Evolutionary conservation across 1,284 basidiomycete species (phyloP).

Genomic region (Cerioporus squamosus): DNA sequence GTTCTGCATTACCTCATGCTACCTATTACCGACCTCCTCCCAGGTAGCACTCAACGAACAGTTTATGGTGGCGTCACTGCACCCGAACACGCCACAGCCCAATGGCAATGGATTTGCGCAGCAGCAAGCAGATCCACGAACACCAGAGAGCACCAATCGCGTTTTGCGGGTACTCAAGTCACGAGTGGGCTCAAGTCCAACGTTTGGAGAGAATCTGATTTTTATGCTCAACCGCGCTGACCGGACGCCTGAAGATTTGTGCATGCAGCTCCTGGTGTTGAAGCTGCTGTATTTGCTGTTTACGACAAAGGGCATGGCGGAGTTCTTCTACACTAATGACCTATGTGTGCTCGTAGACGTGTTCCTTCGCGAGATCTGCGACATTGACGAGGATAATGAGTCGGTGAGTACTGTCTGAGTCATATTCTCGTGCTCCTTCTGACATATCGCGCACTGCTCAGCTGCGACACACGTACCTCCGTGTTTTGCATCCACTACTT

Average conservation of each 20-base stretch:
- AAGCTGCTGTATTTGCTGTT: slow-evolving; percentile 97
- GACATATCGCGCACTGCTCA: slow-evolving; percentile 35
- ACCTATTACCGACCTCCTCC: background rate
- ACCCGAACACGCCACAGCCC: slow-evolving; percentile 30
- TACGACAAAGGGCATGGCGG: slow-evolving; percentile 90
- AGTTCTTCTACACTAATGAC: slow-evolving; percentile 99
- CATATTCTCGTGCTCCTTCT: background rate
- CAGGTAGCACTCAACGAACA: slow-evolving; percentile 96
- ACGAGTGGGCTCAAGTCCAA: slow-evolving; percentile 84
- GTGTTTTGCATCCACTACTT: slow-evolving; percentile 93
- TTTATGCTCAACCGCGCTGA: slow-evolving; percentile 98
- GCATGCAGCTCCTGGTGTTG: slow-evolving; percentile 93
- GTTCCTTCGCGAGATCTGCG: slow-evolving; percentile 89
- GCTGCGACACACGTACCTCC: slow-evolving; percentile 96
- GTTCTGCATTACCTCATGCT: background rate
- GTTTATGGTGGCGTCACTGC: slow-evolving; percentile 87
- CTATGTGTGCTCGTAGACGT: slow-evolving; percentile 96
- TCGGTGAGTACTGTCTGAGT: slow-evolving; percentile 81
- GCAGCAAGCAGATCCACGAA: slow-evolving; percentile 27
- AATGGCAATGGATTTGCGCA: slow-evolving; percentile 18
- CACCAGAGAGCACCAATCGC: slow-evolving; percentile 64
- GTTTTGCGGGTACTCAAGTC: slow-evolving; percentile 85
- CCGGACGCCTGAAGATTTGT: slow-evolving; percentile 86
- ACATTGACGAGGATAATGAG: slow-evolving; percentile 93
- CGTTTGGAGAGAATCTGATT: slow-evolving; percentile 98